Percentiles rank a stretch among this genome's conserved stretches.
Conservation (phyloP, 2,329 filamentous ascomycete species). For the Eutypella sp. region DNA sequence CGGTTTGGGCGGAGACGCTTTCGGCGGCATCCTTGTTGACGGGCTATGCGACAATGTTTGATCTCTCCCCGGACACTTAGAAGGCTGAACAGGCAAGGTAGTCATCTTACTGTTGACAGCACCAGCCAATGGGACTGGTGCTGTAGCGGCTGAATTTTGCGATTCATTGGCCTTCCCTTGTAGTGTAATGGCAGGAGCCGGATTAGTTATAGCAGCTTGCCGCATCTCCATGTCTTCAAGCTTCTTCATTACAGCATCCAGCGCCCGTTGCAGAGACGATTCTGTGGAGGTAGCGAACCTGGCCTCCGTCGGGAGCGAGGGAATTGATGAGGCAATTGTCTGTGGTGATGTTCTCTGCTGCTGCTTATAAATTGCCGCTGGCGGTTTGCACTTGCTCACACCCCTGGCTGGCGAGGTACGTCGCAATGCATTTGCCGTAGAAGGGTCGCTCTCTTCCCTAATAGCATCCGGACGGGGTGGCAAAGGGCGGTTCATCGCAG, state of each 20-base stretch:
- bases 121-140: neutral
- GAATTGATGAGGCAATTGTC: slow-evolving; percentile 19
- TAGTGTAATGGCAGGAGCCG: slow-evolving; percentile 4
- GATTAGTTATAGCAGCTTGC: slow-evolving; percentile 2
- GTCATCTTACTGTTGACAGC: slow-evolving; percentile 2
- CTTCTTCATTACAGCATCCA: slow-evolving; percentile 23
- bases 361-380: slow-evolving; percentile 3
- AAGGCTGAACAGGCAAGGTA: slow-evolving; percentile 6
- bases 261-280: slow-evolving; percentile 28
- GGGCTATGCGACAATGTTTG: slow-evolving; percentile 13
- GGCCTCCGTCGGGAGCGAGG: slow-evolving; percentile 26
- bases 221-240: slow-evolving; percentile 19
- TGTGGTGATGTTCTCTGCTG: slow-evolving; percentile 7
- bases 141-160: slow-evolving; percentile 3
- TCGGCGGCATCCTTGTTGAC: slow-evolving; percentile 6
- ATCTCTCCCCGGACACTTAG: slow-evolving; percentile 14
- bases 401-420: slow-evolving; percentile 1
- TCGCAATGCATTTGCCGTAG: slow-evolving; percentile 3
- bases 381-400: slow-evolving; percentile 1
- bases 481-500: neutral
- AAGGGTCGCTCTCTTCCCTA: slow-evolving; percentile 18
- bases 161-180: slow-evolving; percentile 11
- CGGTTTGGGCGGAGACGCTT: slow-evolving; percentile 15
- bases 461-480: slow-evolving; percentile 9
- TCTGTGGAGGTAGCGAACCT: slow-evolving; percentile 19